Evolutionary conservation across 2,329 filamentous ascomycete genomes (phyloP).

Genomic region (Stenocarpella maydis): DNA sequence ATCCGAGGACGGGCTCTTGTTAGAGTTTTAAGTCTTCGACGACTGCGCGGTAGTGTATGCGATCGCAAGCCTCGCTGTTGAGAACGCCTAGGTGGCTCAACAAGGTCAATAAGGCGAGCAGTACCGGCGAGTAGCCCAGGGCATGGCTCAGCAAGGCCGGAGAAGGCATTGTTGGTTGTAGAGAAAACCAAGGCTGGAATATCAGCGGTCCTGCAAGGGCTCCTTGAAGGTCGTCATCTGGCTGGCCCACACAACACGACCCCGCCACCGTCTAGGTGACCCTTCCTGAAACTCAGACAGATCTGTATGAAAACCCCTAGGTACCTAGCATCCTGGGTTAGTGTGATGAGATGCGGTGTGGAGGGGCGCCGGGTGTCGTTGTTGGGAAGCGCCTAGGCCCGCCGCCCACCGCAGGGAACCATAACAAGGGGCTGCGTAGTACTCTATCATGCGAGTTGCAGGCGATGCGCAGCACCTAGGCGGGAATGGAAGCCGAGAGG

Average conservation of each 20-base stretch:
- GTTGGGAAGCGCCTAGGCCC: background rate
- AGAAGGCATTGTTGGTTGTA: background rate
- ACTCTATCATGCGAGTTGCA: background rate
- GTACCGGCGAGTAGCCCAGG: background rate
- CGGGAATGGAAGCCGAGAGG: background rate
- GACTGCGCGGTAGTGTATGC: background rate
- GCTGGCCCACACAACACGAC: background rate
- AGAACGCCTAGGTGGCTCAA: constrained; percentile 5
- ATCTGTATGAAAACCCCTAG: constrained; percentile 6
- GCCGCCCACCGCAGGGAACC: constrained; percentile 5
- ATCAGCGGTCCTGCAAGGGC: background rate
- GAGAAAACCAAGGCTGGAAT: constrained; percentile 4
- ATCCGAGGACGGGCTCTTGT: background rate
- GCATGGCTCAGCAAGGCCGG: constrained; percentile 6
- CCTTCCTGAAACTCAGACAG: background rate
- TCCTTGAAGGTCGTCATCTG: background rate
- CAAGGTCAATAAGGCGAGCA: background rate
- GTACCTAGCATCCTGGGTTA: background rate
- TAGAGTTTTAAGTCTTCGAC: background rate
- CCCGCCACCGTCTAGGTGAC: background rate
- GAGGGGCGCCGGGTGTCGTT: background rate
- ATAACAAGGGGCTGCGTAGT: background rate
- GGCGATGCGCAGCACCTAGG: background rate
- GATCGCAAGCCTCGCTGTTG: constrained; percentile 1
- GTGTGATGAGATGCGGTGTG: background rate